Evolutionary conservation across 768 basidiomycete genomes (phyloP).

Genomic region (Boletus subparvulus): DNA sequence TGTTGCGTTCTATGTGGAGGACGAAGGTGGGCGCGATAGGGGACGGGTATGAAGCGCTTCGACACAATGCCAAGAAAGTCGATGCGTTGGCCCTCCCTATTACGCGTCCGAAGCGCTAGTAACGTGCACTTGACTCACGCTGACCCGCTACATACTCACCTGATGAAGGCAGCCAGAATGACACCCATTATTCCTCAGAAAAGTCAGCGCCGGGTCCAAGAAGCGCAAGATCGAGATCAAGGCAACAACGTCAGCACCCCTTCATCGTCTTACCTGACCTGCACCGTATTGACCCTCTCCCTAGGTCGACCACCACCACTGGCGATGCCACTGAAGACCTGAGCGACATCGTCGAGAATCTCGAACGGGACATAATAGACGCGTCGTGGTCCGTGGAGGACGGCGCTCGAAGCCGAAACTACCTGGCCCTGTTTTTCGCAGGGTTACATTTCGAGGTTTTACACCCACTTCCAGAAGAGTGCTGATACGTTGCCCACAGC

Average conservation of each 20-base stretch:
- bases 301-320: conserved; percentile 16
- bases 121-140: no score
- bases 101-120: background rate
- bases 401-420: conserved; percentile 47
- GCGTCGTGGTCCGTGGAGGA: conserved; percentile 42
- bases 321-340: conserved; percentile 1
- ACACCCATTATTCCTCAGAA: background rate
- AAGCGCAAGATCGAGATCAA: conserved; percentile 25
- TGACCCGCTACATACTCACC: no score
- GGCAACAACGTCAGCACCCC: background rate
- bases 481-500: no score
- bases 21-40: conserved; percentile 48
- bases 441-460: conserved; percentile 26
- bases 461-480: background rate
- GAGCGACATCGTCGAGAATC: conserved; percentile 17
- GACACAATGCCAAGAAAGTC: conserved; percentile 63
- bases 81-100: conserved; percentile 46
- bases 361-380: conserved; percentile 64
- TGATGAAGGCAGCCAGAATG: no score
- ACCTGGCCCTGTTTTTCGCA: conserved; percentile 50
- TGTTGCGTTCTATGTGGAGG: no score
- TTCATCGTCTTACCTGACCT: background rate
- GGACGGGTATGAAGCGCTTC: conserved; percentile 83
- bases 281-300: background rate
- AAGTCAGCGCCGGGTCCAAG: conserved; percentile 8